Evolutionary conservation across 2,329 filamentous ascomycete genomes (phyloP).

Genomic region (Pestalotiopsis sp.): DNA sequence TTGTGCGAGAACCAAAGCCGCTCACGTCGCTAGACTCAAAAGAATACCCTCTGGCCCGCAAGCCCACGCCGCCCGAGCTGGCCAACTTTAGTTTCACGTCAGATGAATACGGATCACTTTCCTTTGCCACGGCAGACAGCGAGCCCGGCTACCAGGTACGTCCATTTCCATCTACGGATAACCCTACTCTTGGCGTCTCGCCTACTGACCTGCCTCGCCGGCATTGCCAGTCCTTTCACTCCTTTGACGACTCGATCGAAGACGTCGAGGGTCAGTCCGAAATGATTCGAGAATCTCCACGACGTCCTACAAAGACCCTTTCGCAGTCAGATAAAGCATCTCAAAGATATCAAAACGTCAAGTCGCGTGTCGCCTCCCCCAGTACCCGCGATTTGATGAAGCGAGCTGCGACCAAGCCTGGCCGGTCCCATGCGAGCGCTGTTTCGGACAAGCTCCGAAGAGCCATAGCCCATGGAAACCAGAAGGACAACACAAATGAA

Average conservation of each 20-base stretch:
- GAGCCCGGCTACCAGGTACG: conserved; percentile 27
- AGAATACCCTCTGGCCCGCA: conserved; percentile 84
- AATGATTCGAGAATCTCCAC: conserved; percentile 33
- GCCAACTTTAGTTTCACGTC: conserved; percentile 75
- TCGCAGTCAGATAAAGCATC: conserved; percentile 26
- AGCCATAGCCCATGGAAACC: conserved; percentile 34
- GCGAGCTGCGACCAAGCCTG: conserved; percentile 27
- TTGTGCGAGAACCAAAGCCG: conserved; percentile 73
- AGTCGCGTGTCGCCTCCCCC: conserved; percentile 36
- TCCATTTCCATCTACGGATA: conserved; percentile 10
- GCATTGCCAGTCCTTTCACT: conserved; percentile 22
- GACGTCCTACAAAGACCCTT: conserved; percentile 24
- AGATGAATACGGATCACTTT: conserved; percentile 60
- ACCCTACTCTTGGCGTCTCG: conserved; percentile 8
- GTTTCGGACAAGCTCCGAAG: conserved; percentile 44
- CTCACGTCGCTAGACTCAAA: conserved; percentile 79
- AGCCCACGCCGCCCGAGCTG: conserved; percentile 80
- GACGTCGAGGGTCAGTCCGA: conserved; percentile 34
- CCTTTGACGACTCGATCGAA: conserved; percentile 25
- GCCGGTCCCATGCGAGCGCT: conserved; percentile 30
- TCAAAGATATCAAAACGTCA: conserved; percentile 36
- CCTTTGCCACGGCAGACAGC: conserved; percentile 29
- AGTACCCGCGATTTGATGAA: conserved; percentile 29
- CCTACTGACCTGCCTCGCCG: conserved; percentile 19
- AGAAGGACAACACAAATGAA: conserved; percentile 26